Percentiles rank a stretch among this genome's conserved stretches.
These are phyloP conservation scores for Colletotrichum sublineola DNA, from an alignment of 2,329 filamentous ascomycete genomes.

Conservation along the genomic window DNA sequence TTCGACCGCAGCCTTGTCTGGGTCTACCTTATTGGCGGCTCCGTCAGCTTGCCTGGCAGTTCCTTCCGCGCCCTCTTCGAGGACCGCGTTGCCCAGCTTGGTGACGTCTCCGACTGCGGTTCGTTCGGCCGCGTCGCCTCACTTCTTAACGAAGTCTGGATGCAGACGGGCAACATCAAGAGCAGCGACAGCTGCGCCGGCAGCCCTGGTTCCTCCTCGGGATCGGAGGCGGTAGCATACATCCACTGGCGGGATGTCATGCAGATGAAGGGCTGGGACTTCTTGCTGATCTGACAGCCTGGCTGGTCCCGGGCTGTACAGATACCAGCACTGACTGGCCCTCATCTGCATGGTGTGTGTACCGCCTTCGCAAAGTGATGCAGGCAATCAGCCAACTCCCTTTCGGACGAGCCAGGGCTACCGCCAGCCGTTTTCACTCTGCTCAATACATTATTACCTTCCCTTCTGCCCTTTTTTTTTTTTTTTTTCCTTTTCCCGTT, in stretches of 20 bases:
- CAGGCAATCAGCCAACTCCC: conserved; percentile 53
- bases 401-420: conserved; percentile 22
- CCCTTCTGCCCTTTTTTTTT: neutral
- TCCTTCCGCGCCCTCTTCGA: conserved; percentile 83
- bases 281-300: conserved; percentile 79
- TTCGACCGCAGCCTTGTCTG: conserved; percentile 93
- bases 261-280: conserved; percentile 92
- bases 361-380: conserved; percentile 51
- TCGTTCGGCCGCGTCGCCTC: conserved; percentile 87
- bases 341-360: conserved; percentile 45
- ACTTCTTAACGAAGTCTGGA: conserved; percentile 87
- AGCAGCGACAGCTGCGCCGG: conserved; percentile 49
- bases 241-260: conserved; percentile 97
- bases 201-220: conserved; percentile 49
- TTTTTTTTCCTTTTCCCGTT: conserved; percentile 38
- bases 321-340: neutral
- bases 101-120: conserved; percentile 82
- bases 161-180: conserved; percentile 73
- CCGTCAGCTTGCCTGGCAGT: conserved; percentile 79
- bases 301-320: conserved; percentile 34
- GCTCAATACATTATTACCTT: conserved; percentile 10
- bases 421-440: conserved; percentile 35
- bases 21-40: conserved; percentile 91
- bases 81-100: conserved; percentile 80
- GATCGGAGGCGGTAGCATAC: conserved; percentile 66